A percentile compares a stretch with the other conserved stretches of the same genome.
Evolutionary conservation across 2,329 filamentous ascomycete genomes (phyloP).

Genomic region (Colletotrichum costaricense): DNA sequence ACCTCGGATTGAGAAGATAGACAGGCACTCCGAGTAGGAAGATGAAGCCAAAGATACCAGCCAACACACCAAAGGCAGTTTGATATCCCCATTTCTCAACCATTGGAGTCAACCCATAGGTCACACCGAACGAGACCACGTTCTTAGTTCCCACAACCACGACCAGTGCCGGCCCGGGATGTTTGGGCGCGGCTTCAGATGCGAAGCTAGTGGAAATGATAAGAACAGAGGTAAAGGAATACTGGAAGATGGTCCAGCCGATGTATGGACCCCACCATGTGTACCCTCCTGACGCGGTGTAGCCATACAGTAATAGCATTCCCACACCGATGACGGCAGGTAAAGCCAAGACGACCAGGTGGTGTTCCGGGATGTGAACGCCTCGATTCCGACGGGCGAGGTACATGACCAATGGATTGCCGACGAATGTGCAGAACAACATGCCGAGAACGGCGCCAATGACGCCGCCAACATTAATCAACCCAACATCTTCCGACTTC

Average conservation of each 20-base stretch:
- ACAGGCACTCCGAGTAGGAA: conserved; percentile 39
- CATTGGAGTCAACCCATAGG: conserved; percentile 47
- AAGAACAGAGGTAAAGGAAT: conserved; percentile 42
- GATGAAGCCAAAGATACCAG: conserved; percentile 36
- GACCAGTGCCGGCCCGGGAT: conserved; percentile 47
- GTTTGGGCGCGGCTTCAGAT: conserved; percentile 46
- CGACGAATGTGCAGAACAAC: conserved; percentile 38
- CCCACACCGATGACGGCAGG: conserved; percentile 35
- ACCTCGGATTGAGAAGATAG: conserved; percentile 38
- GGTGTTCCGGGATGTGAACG: conserved; percentile 39
- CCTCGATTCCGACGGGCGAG: conserved; percentile 38
- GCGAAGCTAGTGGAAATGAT: conserved; percentile 47
- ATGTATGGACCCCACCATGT: conserved; percentile 40
- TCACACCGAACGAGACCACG: conserved; percentile 46
- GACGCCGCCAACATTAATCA: conserved; percentile 61
- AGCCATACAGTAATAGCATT: conserved; percentile 37
- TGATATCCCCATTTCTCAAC: conserved; percentile 37
- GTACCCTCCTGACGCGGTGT: conserved; percentile 16
- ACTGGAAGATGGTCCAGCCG: conserved; percentile 44
- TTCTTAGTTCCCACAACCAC: conserved; percentile 48
- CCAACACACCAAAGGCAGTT: conserved; percentile 37
- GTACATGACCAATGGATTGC: conserved; percentile 37
- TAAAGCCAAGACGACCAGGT: conserved; percentile 34
- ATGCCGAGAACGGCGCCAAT: conserved; percentile 50
- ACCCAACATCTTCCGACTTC: conserved; percentile 47